Conservation (phyloP, 108 stramenopile species). For the Chaetoceros muelleri region DNA sequence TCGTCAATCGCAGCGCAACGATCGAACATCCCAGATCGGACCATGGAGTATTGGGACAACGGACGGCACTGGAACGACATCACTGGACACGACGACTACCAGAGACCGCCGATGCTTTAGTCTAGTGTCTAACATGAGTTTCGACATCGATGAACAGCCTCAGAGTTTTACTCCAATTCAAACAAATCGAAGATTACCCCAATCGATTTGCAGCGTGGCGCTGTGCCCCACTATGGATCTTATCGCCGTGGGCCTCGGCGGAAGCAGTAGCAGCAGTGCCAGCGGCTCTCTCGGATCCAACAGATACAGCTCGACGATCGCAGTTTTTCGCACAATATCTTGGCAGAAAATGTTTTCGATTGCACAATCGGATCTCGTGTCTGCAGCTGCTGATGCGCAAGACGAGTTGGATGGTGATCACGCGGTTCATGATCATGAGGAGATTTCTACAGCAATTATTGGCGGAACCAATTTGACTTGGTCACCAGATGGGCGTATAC, state of each 20-base stretch:
- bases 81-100: too few relatives aligned
- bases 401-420: constrained; percentile 7
- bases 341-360: constrained; percentile 54
- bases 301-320: constrained; percentile 13
- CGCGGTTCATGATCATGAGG: neutral
- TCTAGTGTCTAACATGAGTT: too few relatives aligned
- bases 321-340: constrained; percentile 50
- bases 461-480: constrained; percentile 25
- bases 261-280: neutral
- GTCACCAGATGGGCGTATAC: constrained; percentile 64
- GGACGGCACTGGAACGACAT: too few relatives aligned
- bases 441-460: neutral
- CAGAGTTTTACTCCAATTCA: constrained; percentile 52
- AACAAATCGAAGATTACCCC: constrained; percentile 27
- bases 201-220: constrained; percentile 5
- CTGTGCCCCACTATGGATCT: constrained; percentile 84
- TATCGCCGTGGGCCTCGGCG: constrained; percentile 23
- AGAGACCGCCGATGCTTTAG: too few relatives aligned
- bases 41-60: too few relatives aligned
- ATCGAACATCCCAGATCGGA: too few relatives aligned
- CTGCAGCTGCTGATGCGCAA: constrained; percentile 7
- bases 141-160: too few relatives aligned
- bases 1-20: too few relatives aligned
- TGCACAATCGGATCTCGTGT: constrained; percentile 9
- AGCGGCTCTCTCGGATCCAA: constrained; percentile 1